Base-by-base conservation (phyloP, 2,329 filamentous ascomycete species). In the Monilinia fructigena region DNA sequence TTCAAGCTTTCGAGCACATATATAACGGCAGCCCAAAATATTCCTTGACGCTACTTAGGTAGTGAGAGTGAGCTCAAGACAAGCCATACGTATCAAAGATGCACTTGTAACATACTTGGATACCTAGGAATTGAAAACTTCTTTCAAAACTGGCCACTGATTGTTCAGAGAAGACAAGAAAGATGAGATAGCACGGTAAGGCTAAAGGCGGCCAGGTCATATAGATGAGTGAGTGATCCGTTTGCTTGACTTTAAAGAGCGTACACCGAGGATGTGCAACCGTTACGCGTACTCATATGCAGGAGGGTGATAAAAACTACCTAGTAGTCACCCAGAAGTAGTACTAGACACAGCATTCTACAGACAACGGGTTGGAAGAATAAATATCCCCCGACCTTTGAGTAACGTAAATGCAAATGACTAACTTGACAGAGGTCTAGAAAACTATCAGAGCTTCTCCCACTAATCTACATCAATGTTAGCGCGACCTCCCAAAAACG, bases 381-480 rank as follows among this genome's bases (percentile, higher is more conserved):
- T 2, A 52, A 26, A 52, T 12, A 20, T 4, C 12, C 12, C 20
- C 38, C 8, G n/a, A 50, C 31, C 2, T 60, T 10, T 16, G 45
- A 38, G 14, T 50, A 23, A 50, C n/a, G 58, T 60, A 45, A 35
- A 35, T 35, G 7, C 31, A 35, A 48, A 60, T 60, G 26, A 59
- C 42, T 23, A 48, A 60, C 38, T n/a, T 18, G 6, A 28, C 23
- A 60, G n/a, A 18, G n/a, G 35, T 60, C 56, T 50, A 60, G 58
- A 60, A 60, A 26, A 38, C 38, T 18, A 45, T 3, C n/a, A 4
- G 14, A 42, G n/a, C 58, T 50, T 61, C 31, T 20, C 14, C 10
- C 58, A 45, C 58, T 50, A 61, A 50, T 61, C 58, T 38, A 26
- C 0, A 61, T 50, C 18, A 0, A 20, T 5, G 11, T 26, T 63